Evolutionary conservation across 108 stramenopile genomes (phyloP), one percentile per base, ranked within the genome.

Genomic region (Chaetoceros tenuissimus): DNA sequence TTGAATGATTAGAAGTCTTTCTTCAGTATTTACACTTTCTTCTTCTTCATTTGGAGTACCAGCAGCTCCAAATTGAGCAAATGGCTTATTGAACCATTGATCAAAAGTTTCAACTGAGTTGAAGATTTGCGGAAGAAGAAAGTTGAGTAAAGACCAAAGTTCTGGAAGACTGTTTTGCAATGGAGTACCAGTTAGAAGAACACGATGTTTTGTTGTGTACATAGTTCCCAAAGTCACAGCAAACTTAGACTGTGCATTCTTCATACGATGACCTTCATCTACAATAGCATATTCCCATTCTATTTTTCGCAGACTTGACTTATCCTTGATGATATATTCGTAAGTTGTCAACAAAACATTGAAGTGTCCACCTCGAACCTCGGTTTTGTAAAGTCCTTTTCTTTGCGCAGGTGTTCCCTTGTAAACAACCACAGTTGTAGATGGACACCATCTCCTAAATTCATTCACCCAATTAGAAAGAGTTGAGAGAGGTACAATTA

Each of bases 301-400:
- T 23, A 89, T 71, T 67, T 84, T 80, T 18, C 75, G 63, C 26
- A 99, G 73, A 49, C 77, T 80, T 27, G 84, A 76, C 57, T 84
- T 84, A 74, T 97, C 95, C 40, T 81, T 72, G 62, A 94, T 94
- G 25, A 96, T 80, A 68, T 79, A 94, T 47, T 97, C 96, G 58
- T 94, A 97, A 19, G 96, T 94, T 1, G 94, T 97, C 28, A 97
- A 54, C 24, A 94, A 48, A 0, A 94, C 92, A 63, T 96, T 92
- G 70, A 90, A 90, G 24, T 86, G 81, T 13, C 83, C 82, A 48
- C 62, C 68, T 23, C 77, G 66, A 43, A 92, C 84, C 55, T 88
- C 87, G 48, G 92, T 78, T 44, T 68, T 74, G 54, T 80, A 90
- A 25, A 87, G 59, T 40, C 82, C 74, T 45, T 79, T 81, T 52